Conservation (phyloP, 257 asterid genomes). For the Salvia hispanica region DNA sequence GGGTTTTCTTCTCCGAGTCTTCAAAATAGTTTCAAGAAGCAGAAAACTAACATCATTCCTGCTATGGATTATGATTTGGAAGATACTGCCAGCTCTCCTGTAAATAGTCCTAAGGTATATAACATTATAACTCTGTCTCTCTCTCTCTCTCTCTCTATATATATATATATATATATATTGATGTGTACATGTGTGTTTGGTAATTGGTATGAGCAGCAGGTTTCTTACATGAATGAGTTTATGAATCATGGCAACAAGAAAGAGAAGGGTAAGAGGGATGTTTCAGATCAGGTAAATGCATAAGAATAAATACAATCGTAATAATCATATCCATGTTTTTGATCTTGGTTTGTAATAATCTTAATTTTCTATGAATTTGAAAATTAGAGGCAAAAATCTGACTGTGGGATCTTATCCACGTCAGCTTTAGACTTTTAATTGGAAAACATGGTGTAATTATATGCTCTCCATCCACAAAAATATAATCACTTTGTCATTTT, state of each 20-base stretch:
- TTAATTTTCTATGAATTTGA: neutral
- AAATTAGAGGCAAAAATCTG: too few species aligned
- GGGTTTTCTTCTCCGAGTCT: slow-evolving; percentile 35
- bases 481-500: too few species aligned
- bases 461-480: too few species aligned
- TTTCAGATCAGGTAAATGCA: neutral
- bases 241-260: slow-evolving; percentile 28
- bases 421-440: too few species aligned
- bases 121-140: too few species aligned
- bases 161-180: neutral
- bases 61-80: slow-evolving; percentile 54
- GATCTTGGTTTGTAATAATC: neutral
- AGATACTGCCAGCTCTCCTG: slow-evolving; percentile 86
- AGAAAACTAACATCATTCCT: slow-evolving; percentile 36
- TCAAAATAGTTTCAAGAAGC: slow-evolving; percentile 52
- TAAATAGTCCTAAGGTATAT: slow-evolving; percentile 68
- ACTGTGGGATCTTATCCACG: too few species aligned
- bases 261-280: slow-evolving; percentile 40
- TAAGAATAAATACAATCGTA: too few species aligned
- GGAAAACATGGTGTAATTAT: too few species aligned
- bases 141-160: too few species aligned
- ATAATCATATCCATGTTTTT: too few species aligned
- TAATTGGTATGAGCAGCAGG: slow-evolving; percentile 33
- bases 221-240: slow-evolving; percentile 48
- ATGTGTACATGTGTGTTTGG: too few species aligned